Base-by-base conservation (phyloP, 139 green algal genomes). In the Chlamydomonas sp. region DNA sequence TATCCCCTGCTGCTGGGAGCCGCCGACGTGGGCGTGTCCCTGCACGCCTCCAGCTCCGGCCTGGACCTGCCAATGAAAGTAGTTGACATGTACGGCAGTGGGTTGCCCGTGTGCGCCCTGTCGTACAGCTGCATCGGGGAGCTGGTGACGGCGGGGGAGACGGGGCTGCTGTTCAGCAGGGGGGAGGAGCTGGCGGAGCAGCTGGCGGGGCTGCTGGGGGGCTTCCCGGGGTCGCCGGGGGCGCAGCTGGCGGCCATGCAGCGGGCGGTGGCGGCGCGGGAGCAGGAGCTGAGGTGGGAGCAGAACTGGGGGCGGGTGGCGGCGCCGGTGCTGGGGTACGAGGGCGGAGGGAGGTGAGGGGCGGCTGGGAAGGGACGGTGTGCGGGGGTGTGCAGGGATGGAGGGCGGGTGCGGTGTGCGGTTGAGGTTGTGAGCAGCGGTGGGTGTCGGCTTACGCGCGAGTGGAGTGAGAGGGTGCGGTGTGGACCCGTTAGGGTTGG, bases 31-130 rank as follows among this genome's bases (percentile, higher is more conserved):
- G 98, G 98, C 18, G 95, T 99, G 17, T 97, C 82, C 67, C 91
- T 99, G 78, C 98, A 99, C 87, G 94, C 94, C 1, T 99, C 96
- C 4, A 98, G 94, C 7, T 97, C 93, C 1, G 97, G 97, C 20
- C 88, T 99, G 58, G 98, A 99, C 90, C 94, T 99, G 71, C 98
- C 98, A 1, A 99, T 99, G 98, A 99, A 99, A 93, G 94, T 99
- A 9, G 96, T 99, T 3, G 98, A 99, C 92, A 99, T 99, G 98
- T 99, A 98, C 94, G 98, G 98, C 0, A 94, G 93, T 79, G 97
- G 96, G 5, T 89, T 99, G 72, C 98, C 98, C 5, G 98, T 99
- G 0, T 96, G 93, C 80, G 95, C 97, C 3, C 89, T 95, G 18
- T 68, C 87, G 69, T 99, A 99, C 92, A 78, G 78, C 64, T 98